These are phyloP conservation scores for Earliella scabrosa DNA, from an alignment of 1,284 basidiomycete species.

Conservation along the genomic window DNA sequence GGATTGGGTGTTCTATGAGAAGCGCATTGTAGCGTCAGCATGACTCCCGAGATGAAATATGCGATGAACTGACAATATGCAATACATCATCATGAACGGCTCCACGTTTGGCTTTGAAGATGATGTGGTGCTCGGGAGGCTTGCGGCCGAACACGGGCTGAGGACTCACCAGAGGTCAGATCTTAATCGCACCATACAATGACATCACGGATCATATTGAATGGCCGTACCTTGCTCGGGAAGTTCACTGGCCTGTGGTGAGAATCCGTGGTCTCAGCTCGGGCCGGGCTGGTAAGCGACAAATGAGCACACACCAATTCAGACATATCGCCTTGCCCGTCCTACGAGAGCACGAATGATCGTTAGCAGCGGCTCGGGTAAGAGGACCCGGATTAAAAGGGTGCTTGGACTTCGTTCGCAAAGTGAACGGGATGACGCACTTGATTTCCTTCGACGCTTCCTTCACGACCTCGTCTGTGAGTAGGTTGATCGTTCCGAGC, in stretches of 20 bases:
- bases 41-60: too few species aligned
- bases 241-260: slow-evolving; percentile 67
- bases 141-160: slow-evolving; percentile 64
- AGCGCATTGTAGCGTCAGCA: not conserved
- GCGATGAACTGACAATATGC: slow-evolving; percentile 64
- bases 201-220: not conserved
- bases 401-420: too few species aligned
- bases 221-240: slow-evolving; percentile 65
- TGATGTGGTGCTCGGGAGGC: slow-evolving; percentile 49
- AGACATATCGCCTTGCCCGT: slow-evolving; percentile 60
- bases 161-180: not conserved
- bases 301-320: slow-evolving; percentile 60
- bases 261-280: too few species aligned
- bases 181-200: not conserved
- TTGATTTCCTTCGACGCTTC: slow-evolving; percentile 64
- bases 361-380: too few species aligned
- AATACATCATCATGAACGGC: slow-evolving; percentile 62
- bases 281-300: too few species aligned
- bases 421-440: too few species aligned
- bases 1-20: slow-evolving; percentile 68
- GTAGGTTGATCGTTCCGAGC: slow-evolving; percentile 71
- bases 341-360: too few species aligned
- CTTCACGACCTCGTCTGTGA: slow-evolving; percentile 69
- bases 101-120: slow-evolving; percentile 24
- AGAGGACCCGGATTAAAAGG: too few species aligned